A percentile compares a stretch with the other conserved stretches of the same genome.
These are phyloP conservation scores for Aureobasidium sp. DNA, from an alignment of 2,329 filamentous ascomycete genomes.

Conservation along the genomic window DNA sequence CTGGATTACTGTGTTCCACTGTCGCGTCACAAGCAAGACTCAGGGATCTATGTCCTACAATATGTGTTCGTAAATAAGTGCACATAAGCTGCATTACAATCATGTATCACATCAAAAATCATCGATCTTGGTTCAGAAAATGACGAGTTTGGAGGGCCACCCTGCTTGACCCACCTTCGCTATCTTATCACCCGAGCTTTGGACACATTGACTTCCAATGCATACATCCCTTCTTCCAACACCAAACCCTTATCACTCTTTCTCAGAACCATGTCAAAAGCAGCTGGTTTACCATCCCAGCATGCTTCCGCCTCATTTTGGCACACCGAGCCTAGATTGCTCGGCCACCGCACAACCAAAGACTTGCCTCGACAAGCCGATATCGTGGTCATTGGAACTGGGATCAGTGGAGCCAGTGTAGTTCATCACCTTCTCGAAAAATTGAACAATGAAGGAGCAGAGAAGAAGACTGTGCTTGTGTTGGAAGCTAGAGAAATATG, in stretches of 20 bases:
- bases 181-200: neutral
- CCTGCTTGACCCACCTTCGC: neutral
- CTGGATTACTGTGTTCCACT: no score
- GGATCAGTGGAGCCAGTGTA: slow-evolving; percentile 66
- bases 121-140: no score
- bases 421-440: slow-evolving; percentile 44
- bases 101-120: no score
- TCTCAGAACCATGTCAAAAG: neutral
- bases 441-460: neutral
- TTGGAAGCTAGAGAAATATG: slow-evolving; percentile 73
- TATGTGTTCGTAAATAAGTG: no score
- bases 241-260: no score
- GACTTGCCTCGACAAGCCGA: slow-evolving; percentile 55
- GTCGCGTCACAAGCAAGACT: no score
- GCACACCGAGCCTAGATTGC: slow-evolving; percentile 58
- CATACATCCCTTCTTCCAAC: no score
- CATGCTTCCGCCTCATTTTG: slow-evolving; percentile 62
- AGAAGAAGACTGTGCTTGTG: slow-evolving; percentile 49
- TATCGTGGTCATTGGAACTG: slow-evolving; percentile 64
- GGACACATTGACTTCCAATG: neutral
- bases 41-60: no score
- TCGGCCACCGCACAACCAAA: slow-evolving; percentile 59
- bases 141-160: neutral
- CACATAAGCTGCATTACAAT: no score
- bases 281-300: slow-evolving; percentile 44